Evolutionary conservation across 2,329 filamentous ascomycete species (phyloP).

Genomic region (Fusarium sublunatum): DNA sequence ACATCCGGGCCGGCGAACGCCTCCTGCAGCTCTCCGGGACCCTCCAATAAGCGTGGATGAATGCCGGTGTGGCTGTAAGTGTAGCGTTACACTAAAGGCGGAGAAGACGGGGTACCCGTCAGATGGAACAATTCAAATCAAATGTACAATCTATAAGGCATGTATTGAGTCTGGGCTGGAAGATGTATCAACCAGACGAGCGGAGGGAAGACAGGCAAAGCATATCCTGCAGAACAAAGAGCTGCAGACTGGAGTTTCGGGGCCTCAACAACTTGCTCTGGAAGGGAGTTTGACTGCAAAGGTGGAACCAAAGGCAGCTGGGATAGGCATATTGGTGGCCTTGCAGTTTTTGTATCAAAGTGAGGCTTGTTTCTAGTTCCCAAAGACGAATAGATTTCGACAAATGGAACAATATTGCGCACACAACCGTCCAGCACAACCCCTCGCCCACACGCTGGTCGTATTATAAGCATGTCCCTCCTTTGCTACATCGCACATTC

Average conservation of each 20-base stretch:
- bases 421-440: not conserved
- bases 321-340: slow-evolving; percentile 16
- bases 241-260: slow-evolving; percentile 42
- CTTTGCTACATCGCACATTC: slow-evolving; percentile 2
- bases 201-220: slow-evolving; percentile 13
- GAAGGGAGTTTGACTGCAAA: slow-evolving; percentile 29
- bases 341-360: slow-evolving; percentile 32
- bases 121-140: slow-evolving; percentile 23
- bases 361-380: slow-evolving; percentile 29
- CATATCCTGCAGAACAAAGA: slow-evolving; percentile 40
- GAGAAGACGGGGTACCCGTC: slow-evolving; percentile 26
- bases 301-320: slow-evolving; percentile 17
- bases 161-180: slow-evolving; percentile 31
- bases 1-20: slow-evolving; percentile 68
- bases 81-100: slow-evolving; percentile 26
- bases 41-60: slow-evolving; percentile 40
- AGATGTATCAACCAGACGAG: slow-evolving; percentile 12
- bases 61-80: slow-evolving; percentile 13
- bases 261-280: slow-evolving; percentile 28
- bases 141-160: slow-evolving; percentile 36
- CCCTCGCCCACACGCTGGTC: not conserved
- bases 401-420: slow-evolving; percentile 21
- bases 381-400: slow-evolving; percentile 39
- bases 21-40: slow-evolving; percentile 62
- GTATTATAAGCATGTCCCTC: not conserved